phyloP scores from a whole-genome alignment of 2,329 filamentous ascomycete genomes.

The Beauveria pseudobassiana region DNA sequence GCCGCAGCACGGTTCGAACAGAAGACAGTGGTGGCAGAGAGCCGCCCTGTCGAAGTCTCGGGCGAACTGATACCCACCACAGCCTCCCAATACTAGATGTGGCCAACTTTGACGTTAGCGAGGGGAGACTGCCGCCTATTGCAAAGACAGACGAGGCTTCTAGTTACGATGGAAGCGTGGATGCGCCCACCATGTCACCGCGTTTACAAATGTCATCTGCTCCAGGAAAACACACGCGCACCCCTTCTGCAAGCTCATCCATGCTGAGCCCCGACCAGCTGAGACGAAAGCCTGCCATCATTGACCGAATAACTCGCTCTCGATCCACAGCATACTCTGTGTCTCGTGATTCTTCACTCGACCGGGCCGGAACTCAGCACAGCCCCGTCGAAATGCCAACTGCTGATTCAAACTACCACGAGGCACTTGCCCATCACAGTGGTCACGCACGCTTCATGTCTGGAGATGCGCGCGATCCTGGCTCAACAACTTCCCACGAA shows the following conservation, averaged over 20 bases:
- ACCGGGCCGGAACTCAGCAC: slow-evolving; percentile 44
- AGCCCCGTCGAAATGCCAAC: slow-evolving; percentile 52
- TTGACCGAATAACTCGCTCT: slow-evolving; percentile 46
- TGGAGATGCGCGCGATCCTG: slow-evolving; percentile 44
- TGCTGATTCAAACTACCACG: slow-evolving; percentile 50
- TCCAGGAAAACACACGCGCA: slow-evolving; percentile 29
- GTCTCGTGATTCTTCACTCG: slow-evolving; percentile 53
- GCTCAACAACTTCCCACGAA: slow-evolving; percentile 45
- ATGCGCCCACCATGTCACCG: slow-evolving; percentile 26
- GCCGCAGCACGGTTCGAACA: slow-evolving; percentile 32
- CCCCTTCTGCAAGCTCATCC: slow-evolving; percentile 27
- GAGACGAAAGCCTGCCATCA: slow-evolving; percentile 41
- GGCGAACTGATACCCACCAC: slow-evolving; percentile 33
- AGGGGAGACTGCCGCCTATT: slow-evolving; percentile 26
- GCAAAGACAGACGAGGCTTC: slow-evolving; percentile 35
- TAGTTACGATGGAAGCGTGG: slow-evolving; percentile 37
- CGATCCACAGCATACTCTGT: slow-evolving; percentile 33
- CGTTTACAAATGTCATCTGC: slow-evolving; percentile 20
- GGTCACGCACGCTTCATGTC: slow-evolving; percentile 37
- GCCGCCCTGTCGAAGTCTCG: slow-evolving; percentile 32
- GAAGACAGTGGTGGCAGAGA: slow-evolving; percentile 36
- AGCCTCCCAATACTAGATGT: slow-evolving; percentile 28
- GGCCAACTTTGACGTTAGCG: slow-evolving; percentile 31
- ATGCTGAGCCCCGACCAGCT: slow-evolving; percentile 31
- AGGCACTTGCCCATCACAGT: slow-evolving; percentile 44